Base-by-base conservation (phyloP, 1,284 basidiomycete genomes). In the Irpex sp. region DNA sequence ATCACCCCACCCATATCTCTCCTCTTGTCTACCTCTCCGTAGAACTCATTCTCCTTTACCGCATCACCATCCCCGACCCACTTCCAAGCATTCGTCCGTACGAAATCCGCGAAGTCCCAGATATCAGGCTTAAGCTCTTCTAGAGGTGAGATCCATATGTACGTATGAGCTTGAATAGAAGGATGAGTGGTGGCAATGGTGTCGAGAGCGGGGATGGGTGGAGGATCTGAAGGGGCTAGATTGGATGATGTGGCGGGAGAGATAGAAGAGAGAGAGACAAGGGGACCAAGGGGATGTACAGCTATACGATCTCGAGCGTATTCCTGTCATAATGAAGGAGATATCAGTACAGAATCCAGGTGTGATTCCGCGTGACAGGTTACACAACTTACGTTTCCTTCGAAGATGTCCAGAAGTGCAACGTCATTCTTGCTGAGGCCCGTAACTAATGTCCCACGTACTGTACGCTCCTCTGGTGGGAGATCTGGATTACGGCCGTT, bases 91-190 rank as follows among this genome's bases (percentile, higher is more conserved):
- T 84, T 88, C 57, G 87, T 80, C 67, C 76, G 74, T 33, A 93
- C 80, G 68, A 94, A 94, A 5, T 85, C 83, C 11, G 85, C 86
- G 70, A 87, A 95, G 15, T 85, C 84, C 94, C 95, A 97, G 1
- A 92, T 75, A 19, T 80, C 77, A 0, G 84, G 79, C 46, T 85
- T 79, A 8, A 96, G 77, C 11, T 74, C 66, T 0, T 73, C 67
- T 5, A 79, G 60, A 0, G 81, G 72, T 1, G 69, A 73, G n/a
- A 69, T 72, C 84, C 88, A 95, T 35, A 94, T 79, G 72, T 96
- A 96, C 0, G 89, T 88, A 66, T 90, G 80, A 0, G 83, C 88
- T 8, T 77, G 69, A 1, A 86, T 68, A 0, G 78, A 66, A 1
- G 67, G 68, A 15, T 61, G 61, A 11, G 61, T 61, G n/a, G 15